Evolutionary conservation across 2,329 filamentous ascomycete genomes (phyloP).

Genomic region (Sclerotinia spermophila): DNA sequence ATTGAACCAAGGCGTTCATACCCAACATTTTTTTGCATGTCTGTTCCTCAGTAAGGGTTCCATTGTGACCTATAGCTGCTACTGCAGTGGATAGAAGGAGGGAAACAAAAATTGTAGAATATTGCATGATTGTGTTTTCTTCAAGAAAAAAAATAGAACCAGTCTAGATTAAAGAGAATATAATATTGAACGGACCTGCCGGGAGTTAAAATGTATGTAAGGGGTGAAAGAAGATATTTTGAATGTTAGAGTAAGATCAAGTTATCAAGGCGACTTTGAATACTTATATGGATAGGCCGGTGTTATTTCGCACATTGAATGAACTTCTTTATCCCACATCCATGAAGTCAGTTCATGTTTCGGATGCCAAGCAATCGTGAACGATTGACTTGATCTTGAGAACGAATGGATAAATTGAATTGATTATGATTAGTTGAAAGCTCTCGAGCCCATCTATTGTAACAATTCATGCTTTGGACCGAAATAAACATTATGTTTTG

Average conservation of each 20-base stretch:
- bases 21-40: conserved; percentile 38
- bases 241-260: background rate
- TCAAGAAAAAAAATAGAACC: conserved; percentile 1
- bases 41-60: conserved; percentile 34
- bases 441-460: conserved; percentile 1
- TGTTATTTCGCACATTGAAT: background rate
- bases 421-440: background rate
- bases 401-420: background rate
- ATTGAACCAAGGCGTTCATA: conserved; percentile 35
- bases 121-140: conserved; percentile 26
- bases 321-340: background rate
- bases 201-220: background rate
- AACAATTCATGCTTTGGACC: conserved; percentile 12
- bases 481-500: background rate
- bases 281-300: conserved; percentile 10
- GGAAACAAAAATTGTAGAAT: conserved; percentile 29
- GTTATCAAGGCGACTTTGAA: background rate
- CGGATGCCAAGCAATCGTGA: background rate
- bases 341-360: background rate
- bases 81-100: conserved; percentile 28
- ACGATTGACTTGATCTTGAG: background rate
- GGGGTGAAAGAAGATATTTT: background rate
- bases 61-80: conserved; percentile 35
- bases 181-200: conserved; percentile 16
- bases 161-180: background rate